Base-by-base conservation (phyloP, 2,329 filamentous ascomycete species). In the Aspergillus sp. region DNA sequence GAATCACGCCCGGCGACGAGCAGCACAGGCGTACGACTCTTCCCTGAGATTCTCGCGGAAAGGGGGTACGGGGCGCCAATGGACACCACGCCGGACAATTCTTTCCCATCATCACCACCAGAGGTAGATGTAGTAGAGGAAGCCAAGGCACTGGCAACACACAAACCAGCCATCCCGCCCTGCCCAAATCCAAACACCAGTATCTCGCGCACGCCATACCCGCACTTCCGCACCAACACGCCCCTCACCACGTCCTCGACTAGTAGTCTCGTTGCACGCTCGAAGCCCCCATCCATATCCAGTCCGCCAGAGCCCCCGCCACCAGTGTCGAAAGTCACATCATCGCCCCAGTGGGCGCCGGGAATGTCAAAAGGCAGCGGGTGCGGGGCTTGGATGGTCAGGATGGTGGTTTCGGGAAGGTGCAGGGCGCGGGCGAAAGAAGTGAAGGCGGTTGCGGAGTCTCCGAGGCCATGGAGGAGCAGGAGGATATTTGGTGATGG, bases 381-480 rank as follows among this genome's bases (percentile, higher is more conserved):
- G 27, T 74, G 74, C 0, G 85, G 82, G 0, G 83, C 89, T 59
- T 85, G 85, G 38, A 94, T 72, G 5, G 86, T 79, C 45, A 95
- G 78, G 57, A 82, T 81, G 47, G 83, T 77, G 44, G 89, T 89
- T 59, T 89, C 86, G 0, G 88, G 88, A 3, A 94, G 79, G 50
- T 77, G 74, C 50, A 94, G 69, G 55, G 80, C 81, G 47, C 74
- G 73, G 19, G 82, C 86, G 51, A 94, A 85, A 40, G 70, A 69
- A 49, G 79, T 76, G 64, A 93, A 94, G 33, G 85, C 75, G 3
- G 64, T 59, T 49, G 87, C 78, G 32, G 78, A 81, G 69, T 94
- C 89, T 52, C 89, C 89, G 8, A 94, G 78, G 53, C 88, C 88
- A 66, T 94, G 89, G 48, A 94, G 80, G 44, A 94, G 78, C 60